Percentiles rank a stretch among this genome's conserved stretches.
Conservation (phyloP, 2,329 filamentous ascomycete species). For the Periglandula ipomoeae region DNA sequence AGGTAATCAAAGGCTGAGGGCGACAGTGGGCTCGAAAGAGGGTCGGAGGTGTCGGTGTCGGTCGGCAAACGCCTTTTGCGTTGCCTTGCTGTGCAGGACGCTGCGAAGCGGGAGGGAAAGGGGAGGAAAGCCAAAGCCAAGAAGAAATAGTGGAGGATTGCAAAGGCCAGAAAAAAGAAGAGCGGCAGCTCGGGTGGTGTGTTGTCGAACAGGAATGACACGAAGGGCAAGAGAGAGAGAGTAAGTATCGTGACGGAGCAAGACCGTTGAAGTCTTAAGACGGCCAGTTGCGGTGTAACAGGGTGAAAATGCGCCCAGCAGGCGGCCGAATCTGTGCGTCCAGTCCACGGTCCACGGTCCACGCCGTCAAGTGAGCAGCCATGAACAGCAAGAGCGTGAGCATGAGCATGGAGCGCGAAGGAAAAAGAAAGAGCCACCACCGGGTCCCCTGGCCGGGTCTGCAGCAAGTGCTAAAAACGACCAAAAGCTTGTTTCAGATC, state of each 20-base stretch:
- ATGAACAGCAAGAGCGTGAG: no score
- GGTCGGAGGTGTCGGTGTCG: not conserved
- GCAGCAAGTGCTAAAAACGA: conserved; percentile 1
- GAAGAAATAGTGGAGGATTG: not conserved
- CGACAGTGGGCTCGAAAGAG: not conserved
- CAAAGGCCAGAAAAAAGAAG: no score
- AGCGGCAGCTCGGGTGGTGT: not conserved
- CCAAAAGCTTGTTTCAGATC: conserved; percentile 4
- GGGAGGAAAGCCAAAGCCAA: not conserved
- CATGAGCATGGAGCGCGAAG: not conserved
- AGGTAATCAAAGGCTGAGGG: conserved; percentile 3
- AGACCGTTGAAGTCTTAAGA: not conserved
- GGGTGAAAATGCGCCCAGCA: no score
- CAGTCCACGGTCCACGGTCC: no score
- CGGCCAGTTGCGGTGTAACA: not conserved
- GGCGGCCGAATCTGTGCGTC: no score
- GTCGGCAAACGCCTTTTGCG: not conserved
- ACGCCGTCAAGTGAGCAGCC: no score
- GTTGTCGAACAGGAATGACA: not conserved
- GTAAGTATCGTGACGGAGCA: not conserved
- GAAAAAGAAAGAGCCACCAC: not conserved
- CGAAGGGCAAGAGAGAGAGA: not conserved
- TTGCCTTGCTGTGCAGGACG: not conserved
- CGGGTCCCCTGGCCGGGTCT: not conserved
- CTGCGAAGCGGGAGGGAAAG: not conserved